Conservation (phyloP, 2,329 filamentous ascomycete species). For the Colletotrichum tanaceti region DNA sequence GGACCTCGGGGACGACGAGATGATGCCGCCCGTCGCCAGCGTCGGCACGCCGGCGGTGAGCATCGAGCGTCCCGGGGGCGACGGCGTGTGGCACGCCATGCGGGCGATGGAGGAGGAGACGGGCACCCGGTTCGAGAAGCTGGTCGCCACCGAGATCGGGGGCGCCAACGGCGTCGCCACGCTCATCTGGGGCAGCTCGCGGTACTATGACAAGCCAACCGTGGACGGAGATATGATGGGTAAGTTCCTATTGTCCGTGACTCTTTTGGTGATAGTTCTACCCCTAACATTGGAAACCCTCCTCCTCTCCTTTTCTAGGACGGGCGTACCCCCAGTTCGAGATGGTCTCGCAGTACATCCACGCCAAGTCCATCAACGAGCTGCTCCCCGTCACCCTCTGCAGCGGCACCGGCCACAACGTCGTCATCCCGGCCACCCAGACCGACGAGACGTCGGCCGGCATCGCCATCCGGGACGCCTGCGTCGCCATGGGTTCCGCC, state of each 20-base stretch:
- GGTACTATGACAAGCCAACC: constrained; percentile 50
- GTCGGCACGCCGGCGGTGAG: constrained; percentile 44
- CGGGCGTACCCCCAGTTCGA: constrained; percentile 46
- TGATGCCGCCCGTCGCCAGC: constrained; percentile 42
- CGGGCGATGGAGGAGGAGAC: constrained; percentile 35
- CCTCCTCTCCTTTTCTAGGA: constrained; percentile 25
- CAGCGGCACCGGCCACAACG: constrained; percentile 43
- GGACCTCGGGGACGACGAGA: constrained; percentile 42
- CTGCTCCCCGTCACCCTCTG: constrained; percentile 44
- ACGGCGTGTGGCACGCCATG: constrained; percentile 40
- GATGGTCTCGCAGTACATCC: constrained; percentile 47
- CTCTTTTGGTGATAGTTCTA: constrained; percentile 12
- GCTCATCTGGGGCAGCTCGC: constrained; percentile 52
- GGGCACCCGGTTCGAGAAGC: constrained; percentile 30
- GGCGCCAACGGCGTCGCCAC: constrained; percentile 63
- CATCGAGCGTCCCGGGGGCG: constrained; percentile 40
- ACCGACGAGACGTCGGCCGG: constrained; percentile 41
- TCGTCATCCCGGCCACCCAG: constrained; percentile 43
- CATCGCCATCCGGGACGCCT: constrained; percentile 44
- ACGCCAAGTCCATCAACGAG: constrained; percentile 46
- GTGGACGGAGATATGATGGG: constrained; percentile 56
- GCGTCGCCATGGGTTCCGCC: constrained; percentile 48
- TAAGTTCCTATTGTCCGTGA: constrained; percentile 20
- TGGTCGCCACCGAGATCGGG: constrained; percentile 56
- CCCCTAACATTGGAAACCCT: too few species aligned